These are phyloP conservation scores for Parastagonospora nodorum DNA, from an alignment of 2,329 filamentous ascomycete species.

Conservation along the genomic window DNA sequence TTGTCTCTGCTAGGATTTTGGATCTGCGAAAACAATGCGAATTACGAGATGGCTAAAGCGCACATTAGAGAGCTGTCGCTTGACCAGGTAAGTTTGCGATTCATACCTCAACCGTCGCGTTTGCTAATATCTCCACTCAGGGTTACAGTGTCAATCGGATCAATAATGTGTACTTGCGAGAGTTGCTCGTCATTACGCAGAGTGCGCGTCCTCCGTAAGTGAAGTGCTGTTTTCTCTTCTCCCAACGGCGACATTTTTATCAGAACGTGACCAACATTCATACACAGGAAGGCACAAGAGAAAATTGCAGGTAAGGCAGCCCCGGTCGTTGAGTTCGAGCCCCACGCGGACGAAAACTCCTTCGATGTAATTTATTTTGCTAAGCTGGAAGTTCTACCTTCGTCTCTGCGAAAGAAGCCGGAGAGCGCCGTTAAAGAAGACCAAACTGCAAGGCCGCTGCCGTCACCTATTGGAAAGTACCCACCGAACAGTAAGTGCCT, in stretches of 20 bases:
- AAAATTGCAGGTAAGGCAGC: not conserved
- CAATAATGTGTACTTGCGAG: constrained; percentile 16
- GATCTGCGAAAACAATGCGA: constrained; percentile 23
- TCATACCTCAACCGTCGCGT: not conserved
- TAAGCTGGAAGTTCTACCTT: not conserved
- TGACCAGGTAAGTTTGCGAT: constrained; percentile 23
- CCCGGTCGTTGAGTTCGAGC: no score
- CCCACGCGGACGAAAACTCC: not conserved
- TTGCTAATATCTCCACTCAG: constrained; percentile 5
- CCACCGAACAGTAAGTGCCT: constrained; percentile 15
- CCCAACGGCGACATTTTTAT: not conserved
- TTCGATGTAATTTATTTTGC: not conserved
- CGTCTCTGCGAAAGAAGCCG: not conserved
- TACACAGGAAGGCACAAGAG: not conserved
- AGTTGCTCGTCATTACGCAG: constrained; percentile 13
- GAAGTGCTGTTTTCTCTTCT: not conserved
- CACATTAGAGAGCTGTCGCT: constrained; percentile 34
- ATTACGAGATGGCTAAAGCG: constrained; percentile 29
- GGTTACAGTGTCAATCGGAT: constrained; percentile 25
- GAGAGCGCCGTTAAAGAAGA: not conserved
- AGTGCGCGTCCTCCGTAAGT: constrained; percentile 13
- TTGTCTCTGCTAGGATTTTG: constrained; percentile 32
- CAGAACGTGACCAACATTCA: not conserved
- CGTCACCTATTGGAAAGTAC: constrained; percentile 1
- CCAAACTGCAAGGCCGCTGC: not conserved